Base-by-base conservation (phyloP, 2,329 filamentous ascomycete species). In the Clarireedia hainanense region DNA sequence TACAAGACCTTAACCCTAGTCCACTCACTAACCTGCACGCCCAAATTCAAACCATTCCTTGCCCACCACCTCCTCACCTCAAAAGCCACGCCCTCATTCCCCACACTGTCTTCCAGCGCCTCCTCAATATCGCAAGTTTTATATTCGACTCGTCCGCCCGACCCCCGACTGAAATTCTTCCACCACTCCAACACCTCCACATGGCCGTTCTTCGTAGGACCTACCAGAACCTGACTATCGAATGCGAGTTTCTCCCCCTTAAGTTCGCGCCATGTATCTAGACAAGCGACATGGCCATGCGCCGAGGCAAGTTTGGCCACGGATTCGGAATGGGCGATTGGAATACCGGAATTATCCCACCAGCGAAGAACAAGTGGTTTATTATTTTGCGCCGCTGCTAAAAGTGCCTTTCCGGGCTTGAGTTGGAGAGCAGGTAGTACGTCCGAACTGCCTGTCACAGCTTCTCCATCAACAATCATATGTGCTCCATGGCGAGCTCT, bases 81-180 rank as follows among this genome's bases (percentile, higher is more conserved):
- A 61, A 84, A 82, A 60, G 90, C 86, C 54, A 86, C 84, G 4
- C 76, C 72, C 4, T 65, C 64, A 52, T 61, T 65, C 7, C 80
- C 81, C 50, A 92, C 81, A 23, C 89, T 89, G 68, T 96, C 91
- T 69, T 96, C 91, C 40, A 96, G 77, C 0, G 91, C 91, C 72
- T 96, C 92, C 69, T 96, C 91, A 59, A 97, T 94, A 70, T 95
- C 91, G 70, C 91, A 96, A 1, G 90, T 95, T 70, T 92, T 91
- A 72, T 96, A 96, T 70, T 95, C 90, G 26, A 96, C 91, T 52
- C 81, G 80, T 63, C 91, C 78, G 0, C 84, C 77, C 0, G 84
- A 83, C 37, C 81, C 42, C 42, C 75, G 78, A 75, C 49, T 80
- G 76, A 52, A 79, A 74, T 6, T 78, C 66, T 88, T 87, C 91